Percentiles rank a stretch among this genome's conserved stretches.
Conservation (phyloP, 2,329 filamentous ascomycete species). For the Curvularia sp. region DNA sequence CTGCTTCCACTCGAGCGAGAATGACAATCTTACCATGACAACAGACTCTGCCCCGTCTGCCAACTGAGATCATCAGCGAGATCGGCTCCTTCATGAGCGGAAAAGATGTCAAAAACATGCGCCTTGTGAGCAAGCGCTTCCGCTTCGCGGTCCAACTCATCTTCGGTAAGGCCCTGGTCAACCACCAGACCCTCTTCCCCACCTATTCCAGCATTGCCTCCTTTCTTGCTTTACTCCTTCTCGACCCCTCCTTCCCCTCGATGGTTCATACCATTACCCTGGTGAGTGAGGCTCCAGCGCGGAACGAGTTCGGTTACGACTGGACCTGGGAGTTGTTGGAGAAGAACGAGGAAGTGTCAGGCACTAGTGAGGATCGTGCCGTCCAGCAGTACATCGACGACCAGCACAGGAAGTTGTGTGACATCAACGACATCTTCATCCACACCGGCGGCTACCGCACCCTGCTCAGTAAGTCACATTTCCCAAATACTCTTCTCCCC, state of each 20-base stretch:
- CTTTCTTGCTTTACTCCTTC: conserved; percentile 7
- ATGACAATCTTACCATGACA: background rate
- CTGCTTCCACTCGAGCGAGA: background rate
- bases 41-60: background rate
- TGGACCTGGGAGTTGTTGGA: conserved; percentile 31
- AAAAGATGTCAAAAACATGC: background rate
- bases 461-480: conserved; percentile 16
- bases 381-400: conserved; percentile 16
- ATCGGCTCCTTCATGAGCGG: background rate
- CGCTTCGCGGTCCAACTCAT: background rate
- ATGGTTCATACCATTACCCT: conserved; percentile 15
- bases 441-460: conserved; percentile 21
- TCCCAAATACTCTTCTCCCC: no score
- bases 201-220: conserved; percentile 8
- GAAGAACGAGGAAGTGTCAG: background rate
- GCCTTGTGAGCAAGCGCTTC: background rate
- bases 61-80: conserved; percentile 4
- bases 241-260: background rate
- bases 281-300: conserved; percentile 17
- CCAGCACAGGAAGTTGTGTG: conserved; percentile 12
- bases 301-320: conserved; percentile 17
- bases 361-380: conserved; percentile 7
- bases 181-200: conserved; percentile 4
- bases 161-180: conserved; percentile 7
- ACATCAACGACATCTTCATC: conserved; percentile 15